Evolutionary conservation across 1,284 basidiomycete genomes (phyloP).

Genomic region (Abortiporus biennis): DNA sequence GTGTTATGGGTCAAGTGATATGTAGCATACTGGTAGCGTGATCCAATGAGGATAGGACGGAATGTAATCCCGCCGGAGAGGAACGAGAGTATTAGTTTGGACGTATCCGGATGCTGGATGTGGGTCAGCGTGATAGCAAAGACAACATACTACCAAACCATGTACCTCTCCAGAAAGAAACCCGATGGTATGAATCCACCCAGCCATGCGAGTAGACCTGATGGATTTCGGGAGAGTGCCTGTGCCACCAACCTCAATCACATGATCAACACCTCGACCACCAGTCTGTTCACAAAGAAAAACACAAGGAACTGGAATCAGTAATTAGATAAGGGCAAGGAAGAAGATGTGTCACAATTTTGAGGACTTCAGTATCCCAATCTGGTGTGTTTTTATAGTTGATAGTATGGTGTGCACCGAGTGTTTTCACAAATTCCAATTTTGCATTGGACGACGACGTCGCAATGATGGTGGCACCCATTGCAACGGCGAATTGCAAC

Average conservation of each 20-base stretch:
- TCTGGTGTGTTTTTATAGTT: constrained; percentile 31
- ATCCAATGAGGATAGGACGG: neutral
- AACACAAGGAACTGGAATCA: too few relatives aligned
- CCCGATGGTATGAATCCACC: constrained; percentile 32
- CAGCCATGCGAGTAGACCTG: constrained; percentile 26
- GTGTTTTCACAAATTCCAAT: constrained; percentile 20
- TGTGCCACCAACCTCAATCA: constrained; percentile 35
- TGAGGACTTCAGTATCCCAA: constrained; percentile 31
- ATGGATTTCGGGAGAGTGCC: constrained; percentile 32
- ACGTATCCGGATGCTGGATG: neutral
- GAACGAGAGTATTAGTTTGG: neutral
- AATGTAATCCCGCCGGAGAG: neutral
- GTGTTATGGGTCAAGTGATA: too few relatives aligned
- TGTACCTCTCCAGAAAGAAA: constrained; percentile 24
- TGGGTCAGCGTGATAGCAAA: neutral
- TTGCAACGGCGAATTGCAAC: constrained; percentile 30
- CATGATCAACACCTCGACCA: constrained; percentile 34
- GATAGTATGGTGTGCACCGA: constrained; percentile 26
- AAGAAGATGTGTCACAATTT: too few relatives aligned
- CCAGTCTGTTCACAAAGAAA: constrained; percentile 18
- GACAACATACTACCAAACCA: neutral
- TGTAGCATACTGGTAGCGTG: too few relatives aligned
- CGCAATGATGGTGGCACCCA: constrained; percentile 32
- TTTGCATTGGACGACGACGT: constrained; percentile 37
- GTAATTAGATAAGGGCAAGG: too few relatives aligned